Base-by-base conservation (phyloP, 2,329 filamentous ascomycete genomes). In the Verticillium nubilum region DNA sequence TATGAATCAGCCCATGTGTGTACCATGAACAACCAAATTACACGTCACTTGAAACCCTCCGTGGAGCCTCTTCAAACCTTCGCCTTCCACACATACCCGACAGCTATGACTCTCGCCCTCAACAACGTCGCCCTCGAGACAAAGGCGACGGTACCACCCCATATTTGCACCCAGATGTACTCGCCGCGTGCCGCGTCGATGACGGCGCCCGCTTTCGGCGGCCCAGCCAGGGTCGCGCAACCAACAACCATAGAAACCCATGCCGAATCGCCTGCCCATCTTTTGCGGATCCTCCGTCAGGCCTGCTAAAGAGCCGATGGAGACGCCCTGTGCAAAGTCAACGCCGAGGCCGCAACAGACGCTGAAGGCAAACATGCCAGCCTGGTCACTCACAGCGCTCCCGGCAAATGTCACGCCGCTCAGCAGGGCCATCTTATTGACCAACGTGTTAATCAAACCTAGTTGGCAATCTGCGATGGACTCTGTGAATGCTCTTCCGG, bases 371-470 rank as follows among this genome's bases (percentile, higher is more conserved):
- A 78, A 79, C 73, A 79, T 77, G 60, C 72, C 73, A 2, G 68
- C 61, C 2, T 64, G 64, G 12, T 67, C 70, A n/a, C 61, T 66
- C 1, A 88, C 81, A 0, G 76, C 79, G 2, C 79, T 77, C 86
- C 86, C 89, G 57, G 72, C 74, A 64, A 80, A 86, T 33, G 85
- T 70, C 60, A 84, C 72, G 15, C 80, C 68, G 1, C 76, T 75
- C 3, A 81, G 74, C 4, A 77, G 60, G 12, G 79, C 67, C 2
- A 74, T 75, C 56, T 79, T 77, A 0, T 81, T n/a, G 28, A 84
- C 76, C 27, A 85, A 75, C 1, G 78, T 76, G 64, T 87, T 87
- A 54, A 86, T 72, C 0, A 82, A 77, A 0, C 86, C 85, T 2
- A 82, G 70, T 57, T 71, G 65, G 60, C 63, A 73, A 67, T 87